Conservation (phyloP, 2,329 filamentous ascomycete genomes). For the Davidsoniella virescens region DNA sequence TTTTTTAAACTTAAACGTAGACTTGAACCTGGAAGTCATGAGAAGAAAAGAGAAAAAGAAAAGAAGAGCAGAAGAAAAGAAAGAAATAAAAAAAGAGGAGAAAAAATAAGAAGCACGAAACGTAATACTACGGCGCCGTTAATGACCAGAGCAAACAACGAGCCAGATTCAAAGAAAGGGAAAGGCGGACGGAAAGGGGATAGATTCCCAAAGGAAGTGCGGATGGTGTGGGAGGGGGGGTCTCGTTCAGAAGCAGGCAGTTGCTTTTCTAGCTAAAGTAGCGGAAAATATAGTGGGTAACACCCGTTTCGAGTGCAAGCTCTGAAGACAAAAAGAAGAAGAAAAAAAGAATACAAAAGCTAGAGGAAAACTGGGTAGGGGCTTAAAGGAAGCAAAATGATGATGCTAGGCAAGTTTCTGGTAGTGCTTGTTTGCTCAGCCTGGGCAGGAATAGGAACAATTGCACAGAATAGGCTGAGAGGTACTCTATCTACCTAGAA, state of each 20-base stretch:
- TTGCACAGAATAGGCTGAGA: no score
- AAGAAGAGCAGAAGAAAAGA: constrained; percentile 18
- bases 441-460: no score
- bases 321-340: not conserved
- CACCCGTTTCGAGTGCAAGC: no score
- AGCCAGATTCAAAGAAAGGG: constrained; percentile 9
- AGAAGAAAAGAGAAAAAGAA: constrained; percentile 22
- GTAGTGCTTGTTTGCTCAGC: no score
- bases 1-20: constrained; percentile 68
- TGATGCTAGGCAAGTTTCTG: not conserved
- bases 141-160: constrained; percentile 16
- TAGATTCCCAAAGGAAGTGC: not conserved
- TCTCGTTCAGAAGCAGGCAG: no score
- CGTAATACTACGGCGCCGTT: constrained; percentile 7
- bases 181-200: constrained; percentile 6
- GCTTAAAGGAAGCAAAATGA: not conserved
- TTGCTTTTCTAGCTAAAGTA: no score
- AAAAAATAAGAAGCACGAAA: constrained; percentile 15
- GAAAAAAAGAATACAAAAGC: not conserved
- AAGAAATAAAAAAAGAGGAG: constrained; percentile 17
- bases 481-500: no score
- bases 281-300: no score
- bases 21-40: constrained; percentile 63
- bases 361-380: not conserved
- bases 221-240: not conserved